A percentile compares a stretch with the other conserved stretches of the same genome.
Conservation (phyloP, 495 filamentous ascomycete species). For the Penicillium cosmopolitanum region DNA sequence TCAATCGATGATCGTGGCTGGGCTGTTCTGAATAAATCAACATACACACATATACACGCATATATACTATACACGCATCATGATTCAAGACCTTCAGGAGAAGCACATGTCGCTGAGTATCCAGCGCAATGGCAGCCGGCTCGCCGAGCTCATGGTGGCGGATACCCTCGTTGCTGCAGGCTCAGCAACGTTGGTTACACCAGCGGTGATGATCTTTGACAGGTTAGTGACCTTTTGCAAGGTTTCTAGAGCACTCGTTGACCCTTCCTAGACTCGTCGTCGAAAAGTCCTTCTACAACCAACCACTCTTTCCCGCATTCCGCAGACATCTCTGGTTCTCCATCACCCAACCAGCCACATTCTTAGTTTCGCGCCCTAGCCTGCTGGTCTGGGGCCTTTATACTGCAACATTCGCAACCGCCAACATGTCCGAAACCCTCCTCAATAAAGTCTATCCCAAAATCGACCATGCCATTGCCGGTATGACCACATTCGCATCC, state of each 20-base stretch:
- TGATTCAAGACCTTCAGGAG: conserved; percentile 32
- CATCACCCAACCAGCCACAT: conserved; percentile 64
- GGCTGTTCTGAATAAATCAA: conserved; percentile 7
- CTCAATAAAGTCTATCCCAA: conserved; percentile 42
- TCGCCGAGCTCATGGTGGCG: conserved; percentile 38
- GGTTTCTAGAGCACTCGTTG: conserved; percentile 5
- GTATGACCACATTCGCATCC: conserved; percentile 38
- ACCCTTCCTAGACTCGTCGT: conserved; percentile 57
- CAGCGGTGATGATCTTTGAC: conserved; percentile 47
- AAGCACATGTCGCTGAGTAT: conserved; percentile 33
- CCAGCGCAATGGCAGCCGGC: conserved; percentile 32
- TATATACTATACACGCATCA: conserved; percentile 13
- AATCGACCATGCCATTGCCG: conserved; percentile 54
- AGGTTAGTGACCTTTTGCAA: conserved; percentile 22
- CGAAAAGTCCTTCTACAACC: conserved; percentile 83
- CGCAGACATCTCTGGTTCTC: conserved; percentile 62
- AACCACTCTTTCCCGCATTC: conserved; percentile 66
- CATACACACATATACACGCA: background rate
- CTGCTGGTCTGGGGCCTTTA: conserved; percentile 82
- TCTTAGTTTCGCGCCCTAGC: conserved; percentile 76
- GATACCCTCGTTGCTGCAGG: conserved; percentile 42
- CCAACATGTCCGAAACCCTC: conserved; percentile 66
- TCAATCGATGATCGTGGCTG: conserved; percentile 10
- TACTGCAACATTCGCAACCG: conserved; percentile 84
- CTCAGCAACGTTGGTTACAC: conserved; percentile 43